Evolutionary conservation across 2,329 filamentous ascomycete species (phyloP).

Genomic region (Pezicula rhizophila): DNA sequence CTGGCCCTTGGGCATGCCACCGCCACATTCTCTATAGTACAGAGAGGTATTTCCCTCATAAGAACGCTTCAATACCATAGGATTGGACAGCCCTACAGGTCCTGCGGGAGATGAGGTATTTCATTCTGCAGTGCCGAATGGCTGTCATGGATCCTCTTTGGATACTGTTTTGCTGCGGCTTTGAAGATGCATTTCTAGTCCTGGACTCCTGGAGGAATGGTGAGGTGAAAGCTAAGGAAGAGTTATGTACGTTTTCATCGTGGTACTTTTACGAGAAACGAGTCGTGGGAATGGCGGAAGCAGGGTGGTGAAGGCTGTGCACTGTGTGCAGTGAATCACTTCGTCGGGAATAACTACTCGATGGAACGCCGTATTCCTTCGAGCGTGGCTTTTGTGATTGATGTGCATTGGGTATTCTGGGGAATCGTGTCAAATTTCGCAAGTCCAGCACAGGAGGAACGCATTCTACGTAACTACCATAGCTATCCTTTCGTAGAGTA

Average conservation of each 20-base stretch:
- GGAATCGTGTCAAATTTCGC: too few species aligned
- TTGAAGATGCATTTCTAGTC: neutral
- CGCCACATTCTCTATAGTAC: neutral
- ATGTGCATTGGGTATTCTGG: too few species aligned
- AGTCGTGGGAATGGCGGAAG: neutral
- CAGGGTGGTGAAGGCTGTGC: neutral
- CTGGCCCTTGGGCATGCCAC: neutral
- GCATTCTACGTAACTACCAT: too few species aligned
- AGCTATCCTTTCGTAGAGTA: too few species aligned
- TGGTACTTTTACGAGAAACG: neutral
- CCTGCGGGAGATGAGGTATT: neutral
- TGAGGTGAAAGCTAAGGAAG: too few species aligned
- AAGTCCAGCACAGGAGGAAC: too few species aligned
- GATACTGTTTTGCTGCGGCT: neutral
- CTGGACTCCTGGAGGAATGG: neutral
- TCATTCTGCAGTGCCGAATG: neutral
- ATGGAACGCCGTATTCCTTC: too few species aligned
- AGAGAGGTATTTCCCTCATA: neutral
- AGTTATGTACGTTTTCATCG: neutral
- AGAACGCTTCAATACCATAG: neutral
- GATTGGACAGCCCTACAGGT: neutral
- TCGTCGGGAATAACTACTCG: too few species aligned
- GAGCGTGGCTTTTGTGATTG: too few species aligned
- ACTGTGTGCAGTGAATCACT: neutral
- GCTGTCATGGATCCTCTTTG: neutral